Evolutionary conservation across 257 asterid species (phyloP).

Genomic region (Fraxinus anomala): DNA sequence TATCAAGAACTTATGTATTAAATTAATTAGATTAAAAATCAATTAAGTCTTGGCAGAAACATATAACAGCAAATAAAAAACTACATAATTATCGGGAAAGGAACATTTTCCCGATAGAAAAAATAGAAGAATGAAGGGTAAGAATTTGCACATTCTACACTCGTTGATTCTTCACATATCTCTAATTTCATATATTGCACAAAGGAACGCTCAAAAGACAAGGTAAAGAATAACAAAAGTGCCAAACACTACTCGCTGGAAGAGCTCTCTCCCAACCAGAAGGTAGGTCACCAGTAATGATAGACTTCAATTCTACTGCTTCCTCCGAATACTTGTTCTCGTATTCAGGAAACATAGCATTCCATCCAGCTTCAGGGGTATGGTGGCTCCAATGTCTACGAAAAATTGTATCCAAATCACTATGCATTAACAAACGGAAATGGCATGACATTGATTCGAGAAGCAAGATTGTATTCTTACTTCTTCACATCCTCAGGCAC

Average conservation of each 20-base stretch:
- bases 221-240: slow-evolving; percentile 8
- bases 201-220: neutral
- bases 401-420: slow-evolving; percentile 21
- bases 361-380: slow-evolving; percentile 64
- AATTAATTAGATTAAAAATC: neutral
- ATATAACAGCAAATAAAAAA: neutral
- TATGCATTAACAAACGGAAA: slow-evolving; percentile 12
- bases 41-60: neutral
- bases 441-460: neutral
- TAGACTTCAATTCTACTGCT: slow-evolving; percentile 56
- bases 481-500: slow-evolving; percentile 87
- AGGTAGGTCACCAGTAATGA: slow-evolving; percentile 35
- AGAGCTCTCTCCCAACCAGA: slow-evolving; percentile 80
- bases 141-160: neutral
- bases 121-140: neutral
- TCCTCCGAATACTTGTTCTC: slow-evolving; percentile 69
- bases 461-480: slow-evolving; percentile 5
- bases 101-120: neutral
- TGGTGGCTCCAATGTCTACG: slow-evolving; percentile 76
- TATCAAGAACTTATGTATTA: neutral
- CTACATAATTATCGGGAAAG: neutral
- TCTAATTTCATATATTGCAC: neutral
- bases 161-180: neutral
- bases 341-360: slow-evolving; percentile 64
- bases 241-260: slow-evolving; percentile 48